Percentiles rank a stretch among this genome's conserved stretches.
phyloP scores from a whole-genome alignment of 2,329 filamentous ascomycete genomes.

The Exophiala aquamarina region DNA sequence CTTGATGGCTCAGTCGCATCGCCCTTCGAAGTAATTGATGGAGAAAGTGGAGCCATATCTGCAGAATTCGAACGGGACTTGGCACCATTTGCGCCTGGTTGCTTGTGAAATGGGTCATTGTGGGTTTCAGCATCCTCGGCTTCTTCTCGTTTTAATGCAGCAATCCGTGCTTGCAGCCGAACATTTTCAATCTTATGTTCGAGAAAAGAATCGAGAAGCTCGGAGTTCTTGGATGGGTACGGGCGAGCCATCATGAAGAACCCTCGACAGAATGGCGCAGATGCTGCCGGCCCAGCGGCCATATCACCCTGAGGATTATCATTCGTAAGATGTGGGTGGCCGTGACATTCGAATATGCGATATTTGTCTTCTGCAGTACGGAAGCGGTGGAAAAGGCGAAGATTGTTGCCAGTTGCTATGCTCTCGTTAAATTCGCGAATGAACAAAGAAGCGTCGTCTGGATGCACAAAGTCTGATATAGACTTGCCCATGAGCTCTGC shows the following conservation, averaged over 20 bases:
- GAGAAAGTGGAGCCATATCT: constrained; percentile 18
- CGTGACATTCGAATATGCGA: constrained; percentile 84
- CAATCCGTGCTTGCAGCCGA: constrained; percentile 77
- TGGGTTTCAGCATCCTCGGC: constrained; percentile 72
- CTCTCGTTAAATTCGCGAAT: constrained; percentile 86
- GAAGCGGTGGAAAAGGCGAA: constrained; percentile 86
- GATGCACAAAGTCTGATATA: constrained; percentile 79
- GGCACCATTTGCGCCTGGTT: constrained; percentile 20
- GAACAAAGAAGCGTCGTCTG: constrained; percentile 80
- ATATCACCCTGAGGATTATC: constrained; percentile 46
- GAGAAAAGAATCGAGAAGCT: constrained; percentile 84
- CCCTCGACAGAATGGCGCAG: constrained; percentile 74
- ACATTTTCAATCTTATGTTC: constrained; percentile 98
- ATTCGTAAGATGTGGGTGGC: constrained; percentile 81
- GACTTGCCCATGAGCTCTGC: constrained; percentile 72
- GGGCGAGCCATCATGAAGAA: constrained; percentile 92
- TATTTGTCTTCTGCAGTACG: constrained; percentile 71
- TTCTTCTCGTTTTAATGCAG: constrained; percentile 82
- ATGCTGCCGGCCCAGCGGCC: constrained; percentile 62
- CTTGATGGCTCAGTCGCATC: constrained; percentile 36
- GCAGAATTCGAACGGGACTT: constrained; percentile 22
- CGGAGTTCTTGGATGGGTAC: constrained; percentile 85
- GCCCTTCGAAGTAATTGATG: constrained; percentile 18
- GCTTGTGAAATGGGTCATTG: constrained; percentile 37
- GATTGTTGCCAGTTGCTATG: constrained; percentile 73